Base-by-base conservation (phyloP, 305 asterid species). In the Stenogyne calaminthoides region DNA sequence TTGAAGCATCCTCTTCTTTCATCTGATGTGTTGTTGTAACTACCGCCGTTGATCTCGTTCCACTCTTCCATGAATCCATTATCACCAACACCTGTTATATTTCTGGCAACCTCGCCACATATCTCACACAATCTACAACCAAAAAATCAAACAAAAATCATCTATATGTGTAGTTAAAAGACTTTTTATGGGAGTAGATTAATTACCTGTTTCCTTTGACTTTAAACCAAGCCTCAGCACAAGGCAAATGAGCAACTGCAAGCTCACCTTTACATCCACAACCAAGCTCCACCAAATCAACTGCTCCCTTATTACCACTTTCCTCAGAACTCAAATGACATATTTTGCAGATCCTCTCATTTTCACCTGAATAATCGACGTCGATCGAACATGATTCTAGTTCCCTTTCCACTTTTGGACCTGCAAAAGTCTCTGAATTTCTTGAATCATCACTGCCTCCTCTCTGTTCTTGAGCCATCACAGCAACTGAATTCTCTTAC, bases 241-340 rank as follows among this genome's bases (percentile, higher is more conserved):
- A 92, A 29, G 70, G 78, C 64, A 71, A 52, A 77, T 90, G 98
- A 36, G 91, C 90, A 71, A 78, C 77, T n/a, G 88, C 92, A 63
- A 92, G 91, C 81, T 92, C 96, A 7, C 95, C 96, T 77, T 84
- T 89, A 79, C 98, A 90, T 1, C 87, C 91, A 70, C 98, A 92
- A 15, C 96, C 96, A 78, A 92, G 85, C 82, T 86, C 91, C 55
- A 83, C 78, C 80, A 92, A 67, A 69, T 84, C 94, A 29, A n/a
- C 64, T 32, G 2, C 7, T 37, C 20, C 39, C 49, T 52, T 69
- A 19, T 77, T 76, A 2, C 83, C 87, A 69, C 64, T 76, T 72
- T 88, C 96, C 75, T 78, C 84, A 6, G 80, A 80, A 78, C 71
- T 90, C 89, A 89, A 78, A 77, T 89, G 97, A 69, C 97, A 92